Evolutionary conservation across 148 eudicot genomes (phyloP), one percentile per base, ranked within the genome.

Genomic region (Pouteria glomerata): DNA sequence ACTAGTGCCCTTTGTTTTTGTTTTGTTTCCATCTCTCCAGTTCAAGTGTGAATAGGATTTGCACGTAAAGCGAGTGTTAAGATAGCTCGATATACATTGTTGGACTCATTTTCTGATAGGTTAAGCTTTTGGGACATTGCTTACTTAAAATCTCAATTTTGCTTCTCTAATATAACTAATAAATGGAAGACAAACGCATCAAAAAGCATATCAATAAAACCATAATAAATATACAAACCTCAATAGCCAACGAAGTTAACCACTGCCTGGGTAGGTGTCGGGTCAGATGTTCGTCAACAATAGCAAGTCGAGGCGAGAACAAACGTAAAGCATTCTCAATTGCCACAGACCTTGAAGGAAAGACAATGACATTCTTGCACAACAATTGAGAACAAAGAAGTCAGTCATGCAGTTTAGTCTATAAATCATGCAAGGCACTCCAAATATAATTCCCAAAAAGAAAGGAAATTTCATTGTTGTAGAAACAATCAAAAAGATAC

Each of bases 261-360:
- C 98, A 95, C 48, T 91, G 82, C 85, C 77, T 85, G 24, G 98
- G 98, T 50, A 95, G 83, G 77, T 91, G 71, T 58, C 80, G 72
- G 26, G 91, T 85, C 81, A 95, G 75, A 75, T 88, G 91, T 81
- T 95, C 98, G 74, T 91, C 97, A 65, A 95, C 92, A 80, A 95
- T 91, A 67, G 98, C 98, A 74, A 95, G 97, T n/a, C 81, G 83
- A 0, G 98, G 98, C 12, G 93, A 86, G 79, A 95, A 85, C 77
- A 95, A 65, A 26, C 97, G 89, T 51, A 95, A 76, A 76, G 89
- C 83, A 82, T 90, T 89, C 77, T 91, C 98, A 57, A 95, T 95
- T 2, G 97, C 97, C 73, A 84, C 91, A 70, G 86, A 85, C 81
- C 98, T 95, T 73, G 98, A 95, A 82, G 98, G 98, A 82, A 95